Evolutionary conservation across 441 rosid species (phyloP).

Genomic region (Codiaeum variegatum): DNA sequence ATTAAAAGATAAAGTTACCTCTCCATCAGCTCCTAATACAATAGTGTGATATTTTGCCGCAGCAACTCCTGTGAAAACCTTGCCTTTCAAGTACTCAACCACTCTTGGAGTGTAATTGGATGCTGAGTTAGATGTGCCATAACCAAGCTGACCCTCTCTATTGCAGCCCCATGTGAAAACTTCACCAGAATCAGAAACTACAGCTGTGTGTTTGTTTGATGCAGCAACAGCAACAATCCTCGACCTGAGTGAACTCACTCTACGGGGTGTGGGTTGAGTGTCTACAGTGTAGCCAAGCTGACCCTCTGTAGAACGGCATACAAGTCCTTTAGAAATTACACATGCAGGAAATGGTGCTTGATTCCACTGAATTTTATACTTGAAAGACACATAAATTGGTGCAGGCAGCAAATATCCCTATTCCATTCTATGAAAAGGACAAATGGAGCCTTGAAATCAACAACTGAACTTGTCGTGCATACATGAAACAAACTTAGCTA

Average conservation of each 20-base stretch:
- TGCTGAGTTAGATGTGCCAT: slow-evolving; percentile 97
- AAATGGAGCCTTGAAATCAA: slow-evolving; percentile 6
- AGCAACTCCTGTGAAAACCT: slow-evolving; percentile 55
- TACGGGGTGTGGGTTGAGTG: slow-evolving; percentile 95
- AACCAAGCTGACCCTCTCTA: slow-evolving; percentile 97
- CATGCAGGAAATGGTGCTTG: background rate
- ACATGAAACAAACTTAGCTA: slow-evolving; percentile 8
- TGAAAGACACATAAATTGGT: slow-evolving; percentile 10
- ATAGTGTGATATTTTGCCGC: slow-evolving; percentile 90
- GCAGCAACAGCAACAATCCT: slow-evolving; percentile 91
- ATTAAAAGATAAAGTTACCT: slow-evolving; percentile 43
- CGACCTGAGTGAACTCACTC: slow-evolving; percentile 72
- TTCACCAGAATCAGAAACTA: slow-evolving; percentile 88
- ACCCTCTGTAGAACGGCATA: slow-evolving; percentile 68
- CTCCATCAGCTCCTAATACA: slow-evolving; percentile 81
- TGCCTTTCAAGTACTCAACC: slow-evolving; percentile 92
- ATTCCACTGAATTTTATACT: slow-evolving; percentile 9
- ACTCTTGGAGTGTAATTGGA: slow-evolving; percentile 91
- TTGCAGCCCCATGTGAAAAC: slow-evolving; percentile 99
- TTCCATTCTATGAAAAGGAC: slow-evolving; percentile 8
- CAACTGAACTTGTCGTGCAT: slow-evolving; percentile 3
- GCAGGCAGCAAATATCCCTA: slow-evolving; percentile 4
- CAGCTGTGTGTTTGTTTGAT: slow-evolving; percentile 95
- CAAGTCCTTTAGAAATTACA: slow-evolving; percentile 16
- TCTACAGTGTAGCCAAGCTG: slow-evolving; percentile 97